Evolutionary conservation across 2,329 filamentous ascomycete genomes (phyloP).

Genomic region (Bertia moriformis): DNA sequence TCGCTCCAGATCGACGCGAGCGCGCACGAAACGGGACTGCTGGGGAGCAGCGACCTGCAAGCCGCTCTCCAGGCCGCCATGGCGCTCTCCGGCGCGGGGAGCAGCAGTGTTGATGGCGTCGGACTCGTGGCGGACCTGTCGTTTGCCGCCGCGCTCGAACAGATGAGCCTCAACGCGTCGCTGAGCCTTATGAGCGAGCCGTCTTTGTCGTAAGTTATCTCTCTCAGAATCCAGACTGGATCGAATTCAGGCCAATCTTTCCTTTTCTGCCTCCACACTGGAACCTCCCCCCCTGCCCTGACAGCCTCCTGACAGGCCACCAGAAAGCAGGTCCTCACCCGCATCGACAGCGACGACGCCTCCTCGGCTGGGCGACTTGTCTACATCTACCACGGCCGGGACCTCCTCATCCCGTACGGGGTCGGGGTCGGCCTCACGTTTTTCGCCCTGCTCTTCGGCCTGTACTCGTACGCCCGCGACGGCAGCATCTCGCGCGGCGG

Average conservation of each 20-base stretch:
- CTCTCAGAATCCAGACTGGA: not conserved
- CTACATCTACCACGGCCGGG: not conserved
- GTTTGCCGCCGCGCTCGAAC: not conserved
- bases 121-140: too few relatives aligned
- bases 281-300: too few relatives aligned
- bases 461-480: not conserved
- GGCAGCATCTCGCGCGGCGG: not conserved
- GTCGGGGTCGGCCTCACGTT: not conserved
- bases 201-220: not conserved
- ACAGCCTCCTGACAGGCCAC: not conserved
- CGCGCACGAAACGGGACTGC: not conserved
- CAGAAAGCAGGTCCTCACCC: not conserved
- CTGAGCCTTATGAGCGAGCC: not conserved
- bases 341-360: too few relatives aligned
- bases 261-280: too few relatives aligned
- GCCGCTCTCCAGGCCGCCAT: not conserved
- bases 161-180: not conserved
- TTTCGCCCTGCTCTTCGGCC: not conserved
- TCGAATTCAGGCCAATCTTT: too few relatives aligned
- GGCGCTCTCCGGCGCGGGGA: too few relatives aligned
- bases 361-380: not conserved
- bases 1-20: not conserved
- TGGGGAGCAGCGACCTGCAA: not conserved
- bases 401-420: not conserved
- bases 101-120: too few relatives aligned